Evolutionary conservation across 2,329 filamentous ascomycete genomes (phyloP).

Genomic region (Pestalotiopsis sp.): DNA sequence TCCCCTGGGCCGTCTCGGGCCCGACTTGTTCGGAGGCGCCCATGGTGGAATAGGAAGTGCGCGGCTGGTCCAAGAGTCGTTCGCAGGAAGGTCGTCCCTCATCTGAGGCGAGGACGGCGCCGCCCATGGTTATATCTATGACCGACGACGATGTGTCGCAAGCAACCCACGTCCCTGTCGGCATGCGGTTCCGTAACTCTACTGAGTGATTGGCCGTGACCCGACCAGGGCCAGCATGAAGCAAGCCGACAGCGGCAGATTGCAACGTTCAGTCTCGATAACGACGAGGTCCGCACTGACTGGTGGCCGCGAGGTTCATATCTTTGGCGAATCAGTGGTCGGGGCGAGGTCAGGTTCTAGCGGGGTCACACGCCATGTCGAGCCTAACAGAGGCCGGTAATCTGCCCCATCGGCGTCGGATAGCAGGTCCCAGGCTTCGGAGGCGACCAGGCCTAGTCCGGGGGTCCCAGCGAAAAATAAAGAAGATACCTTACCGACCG

Average conservation of each 20-base stretch:
- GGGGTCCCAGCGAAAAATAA: background rate
- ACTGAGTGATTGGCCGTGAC: background rate
- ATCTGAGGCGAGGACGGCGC: background rate
- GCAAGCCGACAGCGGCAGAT: background rate
- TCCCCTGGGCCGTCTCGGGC: background rate
- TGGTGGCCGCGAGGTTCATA: background rate
- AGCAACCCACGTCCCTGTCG: background rate
- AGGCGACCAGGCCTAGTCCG: background rate
- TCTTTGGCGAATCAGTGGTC: constrained; percentile 8
- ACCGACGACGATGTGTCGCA: background rate
- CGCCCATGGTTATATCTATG: constrained; percentile 5
- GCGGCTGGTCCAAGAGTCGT: background rate
- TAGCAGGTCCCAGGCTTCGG: background rate
- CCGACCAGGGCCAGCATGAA: background rate
- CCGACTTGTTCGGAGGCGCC: background rate
- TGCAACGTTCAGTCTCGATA: background rate
- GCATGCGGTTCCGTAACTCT: background rate
- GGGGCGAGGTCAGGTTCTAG: background rate
- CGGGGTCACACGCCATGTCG: background rate
- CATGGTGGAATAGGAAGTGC: constrained; percentile 8
- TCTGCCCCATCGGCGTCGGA: background rate
- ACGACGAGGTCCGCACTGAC: background rate
- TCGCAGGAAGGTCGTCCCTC: background rate
- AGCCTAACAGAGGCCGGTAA: constrained; percentile 2
- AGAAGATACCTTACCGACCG: background rate